phyloP scores from a whole-genome alignment of 805 yeast species.

The Nakazawaea laoshanensis region DNA sequence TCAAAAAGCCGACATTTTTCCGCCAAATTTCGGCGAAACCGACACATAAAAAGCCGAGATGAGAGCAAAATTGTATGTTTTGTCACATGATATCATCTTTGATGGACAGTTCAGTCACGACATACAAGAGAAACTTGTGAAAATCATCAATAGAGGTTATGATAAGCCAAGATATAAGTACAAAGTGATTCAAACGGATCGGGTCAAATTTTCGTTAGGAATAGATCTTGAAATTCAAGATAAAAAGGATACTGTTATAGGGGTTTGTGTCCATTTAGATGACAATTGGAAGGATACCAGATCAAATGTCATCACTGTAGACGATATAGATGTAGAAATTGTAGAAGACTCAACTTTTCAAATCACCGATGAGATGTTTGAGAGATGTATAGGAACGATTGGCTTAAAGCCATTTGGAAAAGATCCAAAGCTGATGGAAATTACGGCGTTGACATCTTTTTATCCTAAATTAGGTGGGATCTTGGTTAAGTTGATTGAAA shows the following conservation, averaged over 20 bases:
- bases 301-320: conserved; percentile 1
- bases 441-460: conserved; percentile 47
- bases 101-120: conserved; percentile 1
- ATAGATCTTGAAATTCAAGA: conserved; percentile 17
- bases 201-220: conserved; percentile 27
- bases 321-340: conserved; percentile 12
- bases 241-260: conserved; percentile 16
- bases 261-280: conserved; percentile 15
- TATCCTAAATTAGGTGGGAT: conserved; percentile 28
- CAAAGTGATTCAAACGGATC: conserved; percentile 28
- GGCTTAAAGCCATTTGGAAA: conserved; percentile 22
- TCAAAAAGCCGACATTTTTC: background rate
- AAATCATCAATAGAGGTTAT: conserved; percentile 42
- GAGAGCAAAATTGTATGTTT: conserved; percentile 2
- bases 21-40: background rate
- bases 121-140: conserved; percentile 16
- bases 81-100: conserved; percentile 6
- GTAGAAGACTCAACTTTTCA: conserved; percentile 11
- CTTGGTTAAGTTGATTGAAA: conserved; percentile 14
- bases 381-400: conserved; percentile 23
- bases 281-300: conserved; percentile 13
- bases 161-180: conserved; percentile 36
- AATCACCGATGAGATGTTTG: conserved; percentile 14
- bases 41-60: background rate
- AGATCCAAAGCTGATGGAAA: conserved; percentile 25